phyloP scores from a whole-genome alignment of 495 filamentous ascomycete genomes.

The Stereocaulon alpinum region DNA sequence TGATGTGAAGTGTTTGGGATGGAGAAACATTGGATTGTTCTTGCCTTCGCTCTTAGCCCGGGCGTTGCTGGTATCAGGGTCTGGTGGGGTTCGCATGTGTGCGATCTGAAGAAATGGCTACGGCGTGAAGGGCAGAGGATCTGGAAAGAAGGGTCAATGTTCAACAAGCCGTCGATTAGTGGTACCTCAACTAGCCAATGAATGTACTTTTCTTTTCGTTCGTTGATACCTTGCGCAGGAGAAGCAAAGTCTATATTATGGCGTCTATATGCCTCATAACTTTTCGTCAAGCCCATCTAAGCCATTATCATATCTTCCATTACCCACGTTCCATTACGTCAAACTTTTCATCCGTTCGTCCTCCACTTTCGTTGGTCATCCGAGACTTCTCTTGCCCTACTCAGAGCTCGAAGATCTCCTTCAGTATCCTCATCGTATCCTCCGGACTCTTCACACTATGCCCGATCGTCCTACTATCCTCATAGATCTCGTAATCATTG shows the following conservation, averaged over 20 bases:
- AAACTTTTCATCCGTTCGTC: background rate
- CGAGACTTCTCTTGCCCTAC: background rate
- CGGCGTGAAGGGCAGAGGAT: background rate
- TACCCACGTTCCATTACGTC: background rate
- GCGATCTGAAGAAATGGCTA: background rate
- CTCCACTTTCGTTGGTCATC: background rate
- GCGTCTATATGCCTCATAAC: background rate
- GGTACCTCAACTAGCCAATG: background rate
- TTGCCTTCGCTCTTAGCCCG: background rate
- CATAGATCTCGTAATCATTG: conserved; percentile 91
- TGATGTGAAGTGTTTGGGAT: conserved; percentile 40
- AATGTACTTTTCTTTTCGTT: background rate
- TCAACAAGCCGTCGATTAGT: background rate
- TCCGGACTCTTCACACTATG: conserved; percentile 72
- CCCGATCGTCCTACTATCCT: conserved; percentile 68
- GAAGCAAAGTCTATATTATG: background rate
- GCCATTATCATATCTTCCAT: background rate
- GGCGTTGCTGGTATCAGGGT: background rate
- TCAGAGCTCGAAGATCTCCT: conserved; percentile 67
- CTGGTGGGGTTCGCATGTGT: background rate
- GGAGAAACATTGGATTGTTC: background rate
- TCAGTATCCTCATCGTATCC: conserved; percentile 68
- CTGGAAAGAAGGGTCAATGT: background rate
- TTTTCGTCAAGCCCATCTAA: background rate
- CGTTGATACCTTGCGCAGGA: background rate